Base-by-base conservation (phyloP, 140 eudicot genomes). In the Ambrosia hybrid region DNA sequence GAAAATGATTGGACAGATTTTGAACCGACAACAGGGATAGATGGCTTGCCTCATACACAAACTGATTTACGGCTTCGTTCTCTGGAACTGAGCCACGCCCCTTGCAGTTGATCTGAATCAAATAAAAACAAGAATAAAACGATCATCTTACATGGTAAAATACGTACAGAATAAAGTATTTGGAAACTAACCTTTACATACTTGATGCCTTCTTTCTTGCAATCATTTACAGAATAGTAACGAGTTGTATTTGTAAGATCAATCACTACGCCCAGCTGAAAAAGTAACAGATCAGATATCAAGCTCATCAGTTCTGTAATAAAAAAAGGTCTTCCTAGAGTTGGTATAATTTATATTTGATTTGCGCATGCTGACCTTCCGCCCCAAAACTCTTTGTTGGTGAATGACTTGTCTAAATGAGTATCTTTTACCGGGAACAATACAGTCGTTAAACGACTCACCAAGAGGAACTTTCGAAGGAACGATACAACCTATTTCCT, bases 181-280 rank as follows among this genome's bases (percentile, higher is more conserved):
- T 53, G 37, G 30, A 74, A 68, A 81, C 84, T 52, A 73, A 94
- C 99, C 99, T 94, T 94, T 55, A 94, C 91, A 81, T 94, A 92
- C 84, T 94, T 94, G 73, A 91, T 85, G 76, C 97, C 97, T 73
- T 91, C 97, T 79, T 91, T 94, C 80, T 76, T 94, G 87, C 88
- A 86, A 45, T 94, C 99, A 66, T 71, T 74, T 43, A 79, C 71
- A 15, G 83, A 76, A 79, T 94, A 94, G 79, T 94, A 94, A 57
- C 99, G 96, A 83, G 85, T 82, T n/a, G 99, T 90, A 85, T 94
- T 94, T 61, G 99, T 94, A 78, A 94, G 86, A 91, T 94, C 99
- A 66, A 94, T 92, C 80, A 94, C 91, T 74, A 90, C 68, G 73
- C 99, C 99, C 62, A 94, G 88, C 99, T 94, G 96, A 88, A 80